Evolutionary conservation across 2,329 filamentous ascomycete species (phyloP).

Genomic region (Apiospora malaysiana): DNA sequence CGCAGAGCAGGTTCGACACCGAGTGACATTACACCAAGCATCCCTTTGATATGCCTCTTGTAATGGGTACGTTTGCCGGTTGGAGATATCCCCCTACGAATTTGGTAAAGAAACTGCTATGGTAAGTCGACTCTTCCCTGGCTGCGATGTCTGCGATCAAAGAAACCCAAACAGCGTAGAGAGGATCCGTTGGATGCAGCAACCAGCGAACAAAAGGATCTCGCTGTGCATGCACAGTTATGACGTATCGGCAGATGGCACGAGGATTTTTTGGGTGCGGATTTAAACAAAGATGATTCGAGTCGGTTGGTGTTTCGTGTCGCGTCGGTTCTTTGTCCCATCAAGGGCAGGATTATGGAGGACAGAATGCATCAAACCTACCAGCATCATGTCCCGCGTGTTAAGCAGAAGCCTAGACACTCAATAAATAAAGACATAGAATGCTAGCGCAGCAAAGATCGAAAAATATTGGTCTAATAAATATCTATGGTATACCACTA

Average conservation of each 20-base stretch:
- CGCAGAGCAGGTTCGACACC: not conserved
- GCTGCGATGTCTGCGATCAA: not conserved
- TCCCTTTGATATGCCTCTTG: not conserved
- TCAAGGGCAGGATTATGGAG: not conserved
- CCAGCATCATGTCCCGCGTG: not conserved
- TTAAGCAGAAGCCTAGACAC: not conserved
- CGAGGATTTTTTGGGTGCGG: not conserved
- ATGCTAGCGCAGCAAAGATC: not conserved
- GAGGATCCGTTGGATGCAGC: not conserved
- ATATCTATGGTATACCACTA: constrained; percentile 24
- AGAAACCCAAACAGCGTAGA: not conserved
- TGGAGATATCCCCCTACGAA: not conserved
- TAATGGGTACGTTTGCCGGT: not conserved
- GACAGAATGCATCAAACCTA: not conserved
- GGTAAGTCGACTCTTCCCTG: not conserved
- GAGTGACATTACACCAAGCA: not conserved
- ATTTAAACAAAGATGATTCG: not conserved
- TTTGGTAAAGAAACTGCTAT: not conserved
- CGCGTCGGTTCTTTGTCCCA: not conserved
- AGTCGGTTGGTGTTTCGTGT: not conserved
- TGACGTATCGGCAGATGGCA: not conserved
- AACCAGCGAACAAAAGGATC: not conserved
- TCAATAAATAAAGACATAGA: too few relatives aligned
- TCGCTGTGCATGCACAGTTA: not conserved
- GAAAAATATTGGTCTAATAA: not conserved